These are phyloP conservation scores for Sarocladium oryzae DNA, from an alignment of 2,329 filamentous ascomycete genomes.

Conservation along the genomic window DNA sequence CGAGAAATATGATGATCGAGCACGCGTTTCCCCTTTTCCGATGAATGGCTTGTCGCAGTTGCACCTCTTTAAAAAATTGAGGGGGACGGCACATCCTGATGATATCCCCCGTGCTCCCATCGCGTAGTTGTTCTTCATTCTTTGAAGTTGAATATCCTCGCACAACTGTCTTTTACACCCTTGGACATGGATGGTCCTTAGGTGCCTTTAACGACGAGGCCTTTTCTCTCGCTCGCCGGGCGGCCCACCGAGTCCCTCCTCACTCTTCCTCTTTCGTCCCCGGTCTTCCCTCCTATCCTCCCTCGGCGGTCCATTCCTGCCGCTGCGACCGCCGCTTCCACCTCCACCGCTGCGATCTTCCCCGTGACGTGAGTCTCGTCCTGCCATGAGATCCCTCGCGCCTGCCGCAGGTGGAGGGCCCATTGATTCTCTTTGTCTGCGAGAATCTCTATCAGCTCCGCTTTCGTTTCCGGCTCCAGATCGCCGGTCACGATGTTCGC, in stretches of 20 bases:
- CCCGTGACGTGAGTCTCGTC: conserved; percentile 27
- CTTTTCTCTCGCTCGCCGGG: conserved; percentile 47
- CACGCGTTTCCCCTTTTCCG: too few species aligned
- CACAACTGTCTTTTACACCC: too few species aligned
- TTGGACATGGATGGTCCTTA: too few species aligned
- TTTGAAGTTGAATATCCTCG: too few species aligned
- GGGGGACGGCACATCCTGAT: too few species aligned
- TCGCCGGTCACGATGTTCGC: conserved; percentile 39
- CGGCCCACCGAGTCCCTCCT: conserved; percentile 36
- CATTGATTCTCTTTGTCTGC: conserved; percentile 24
- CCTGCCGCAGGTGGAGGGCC: conserved; percentile 22
- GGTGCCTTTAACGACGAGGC: conserved; percentile 41
- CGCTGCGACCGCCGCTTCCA: conserved; percentile 24
- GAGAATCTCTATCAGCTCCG: conserved; percentile 21
- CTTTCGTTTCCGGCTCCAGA: conserved; percentile 25
- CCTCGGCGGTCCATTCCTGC: conserved; percentile 21
- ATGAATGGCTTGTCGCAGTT: too few species aligned
- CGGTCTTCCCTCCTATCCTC: conserved; percentile 30
- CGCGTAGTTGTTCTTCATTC: too few species aligned
- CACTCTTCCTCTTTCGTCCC: conserved; percentile 35
- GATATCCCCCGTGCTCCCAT: too few species aligned
- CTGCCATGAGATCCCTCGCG: conserved; percentile 24
- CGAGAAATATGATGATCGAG: too few species aligned
- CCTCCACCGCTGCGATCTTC: conserved; percentile 21
- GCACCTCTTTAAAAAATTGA: too few species aligned